Base-by-base conservation (phyloP, 2,329 filamentous ascomycete genomes). In the Xylariaceae sp. region DNA sequence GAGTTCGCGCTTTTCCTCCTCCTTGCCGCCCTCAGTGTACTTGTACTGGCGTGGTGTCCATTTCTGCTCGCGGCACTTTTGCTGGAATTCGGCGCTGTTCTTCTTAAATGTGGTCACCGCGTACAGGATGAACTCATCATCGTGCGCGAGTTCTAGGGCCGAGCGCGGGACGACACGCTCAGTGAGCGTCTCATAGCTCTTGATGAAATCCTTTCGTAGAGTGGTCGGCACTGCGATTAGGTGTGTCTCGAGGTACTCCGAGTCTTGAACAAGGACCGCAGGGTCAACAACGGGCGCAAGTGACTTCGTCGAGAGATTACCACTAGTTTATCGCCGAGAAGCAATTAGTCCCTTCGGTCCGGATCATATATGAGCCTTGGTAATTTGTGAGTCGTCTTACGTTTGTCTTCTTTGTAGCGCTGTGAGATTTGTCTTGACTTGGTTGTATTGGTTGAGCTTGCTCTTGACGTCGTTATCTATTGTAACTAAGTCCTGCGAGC, bases 11-110 rank as follows among this genome's bases (percentile, higher is more conserved):
- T 87, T 83, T 73, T 99, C 94, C 68, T 91, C 88, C 70, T 96
- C 91, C 67, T 84, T 86, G 9, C 91, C 91, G 29, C 91, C 92
- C 69, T 95, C 88, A 53, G 91, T 87, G 70, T 95, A 89, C 73
- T 91, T 94, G 77, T 91, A 96, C 67, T 96, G 92, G 57, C 94
- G 84, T 2, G 94, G 94, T 41, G 89, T 92, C 90, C 92, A 99
- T 69, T 94, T 90, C 66, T 89, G 85, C 71, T 97, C 94, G 61
- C 94, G 83, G 67, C 87, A 91, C 74, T 96, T 96, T 71, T 94
- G 88, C 55, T 95, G 76, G 67, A 99, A 97, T 66, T 97, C 94
- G 59, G 79, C 73, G 60, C 86, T 84, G 69, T 90, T 80, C 74
- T 96, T 97, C 77, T 95, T 96, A 76, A 99, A 99, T 0, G 88